Percentiles rank a stretch among this genome's conserved stretches.
These are phyloP conservation scores for Fusarium fracticaudum DNA, from an alignment of 2,329 filamentous ascomycete species.

Conservation along the genomic window DNA sequence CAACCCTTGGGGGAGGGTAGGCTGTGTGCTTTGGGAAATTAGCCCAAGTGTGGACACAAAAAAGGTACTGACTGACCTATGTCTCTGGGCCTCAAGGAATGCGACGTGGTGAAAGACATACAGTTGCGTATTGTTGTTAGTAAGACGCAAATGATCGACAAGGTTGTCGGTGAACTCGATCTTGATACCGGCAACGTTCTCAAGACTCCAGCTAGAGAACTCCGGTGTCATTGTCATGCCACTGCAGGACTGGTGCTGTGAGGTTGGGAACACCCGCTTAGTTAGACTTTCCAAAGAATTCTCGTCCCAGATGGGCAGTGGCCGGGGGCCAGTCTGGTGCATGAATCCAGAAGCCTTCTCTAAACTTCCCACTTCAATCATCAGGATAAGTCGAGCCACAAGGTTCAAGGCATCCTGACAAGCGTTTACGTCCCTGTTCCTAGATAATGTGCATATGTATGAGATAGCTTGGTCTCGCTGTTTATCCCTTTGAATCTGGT, in stretches of 20 bases:
- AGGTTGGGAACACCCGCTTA: too few species aligned
- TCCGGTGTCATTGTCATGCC: rapidly evolving
- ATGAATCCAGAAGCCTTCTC: neutral
- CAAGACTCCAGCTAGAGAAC: rapidly evolving
- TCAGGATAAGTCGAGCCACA: rapidly evolving
- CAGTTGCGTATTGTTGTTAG: rapidly evolving
- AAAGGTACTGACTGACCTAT: neutral
- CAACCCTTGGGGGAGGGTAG: rapidly evolving
- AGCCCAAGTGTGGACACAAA: rapidly evolving
- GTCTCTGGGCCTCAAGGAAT: rapidly evolving
- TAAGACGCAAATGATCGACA: rapidly evolving
- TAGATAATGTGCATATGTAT: rapidly evolving
- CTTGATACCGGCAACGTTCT: neutral
- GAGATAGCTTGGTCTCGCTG: rapidly evolving
- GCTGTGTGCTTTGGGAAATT: rapidly evolving
- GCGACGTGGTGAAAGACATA: neutral
- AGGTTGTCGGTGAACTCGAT: neutral
- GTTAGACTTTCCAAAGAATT: too few species aligned
- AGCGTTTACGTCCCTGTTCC: rapidly evolving
- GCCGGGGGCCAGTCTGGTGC: rapidly evolving
- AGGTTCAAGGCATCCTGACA: neutral
- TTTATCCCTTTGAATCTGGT: rapidly evolving
- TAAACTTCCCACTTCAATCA: neutral
- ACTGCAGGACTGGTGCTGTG: rapidly evolving
- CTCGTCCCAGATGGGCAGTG: rapidly evolving